Percentiles rank a stretch among this genome's conserved stretches.
phyloP scores from a whole-genome alignment of 139 green algal genomes.

The Chlamydomonas incerta region DNA sequence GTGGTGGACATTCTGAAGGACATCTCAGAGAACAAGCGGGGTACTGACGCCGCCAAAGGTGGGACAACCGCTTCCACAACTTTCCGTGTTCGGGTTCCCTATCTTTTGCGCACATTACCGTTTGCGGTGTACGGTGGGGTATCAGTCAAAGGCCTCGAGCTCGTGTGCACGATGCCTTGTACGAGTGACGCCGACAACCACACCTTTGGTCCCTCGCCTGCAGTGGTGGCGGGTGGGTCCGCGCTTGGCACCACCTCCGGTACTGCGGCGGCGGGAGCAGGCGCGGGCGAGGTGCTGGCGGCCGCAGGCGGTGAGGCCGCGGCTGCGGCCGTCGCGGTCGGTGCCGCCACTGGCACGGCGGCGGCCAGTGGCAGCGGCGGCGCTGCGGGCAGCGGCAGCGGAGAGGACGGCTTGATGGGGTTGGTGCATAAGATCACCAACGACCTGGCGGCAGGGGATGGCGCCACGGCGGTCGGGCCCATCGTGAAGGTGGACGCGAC shows the following conservation, averaged over 20 bases:
- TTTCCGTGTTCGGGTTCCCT: too few relatives aligned
- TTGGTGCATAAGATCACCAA: conserved; percentile 19
- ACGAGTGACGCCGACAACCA: too few relatives aligned
- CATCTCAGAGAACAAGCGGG: background rate
- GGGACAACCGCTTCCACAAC: too few relatives aligned
- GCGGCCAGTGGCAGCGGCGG: background rate
- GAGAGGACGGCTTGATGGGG: background rate
- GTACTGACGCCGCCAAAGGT: background rate
- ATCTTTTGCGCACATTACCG: too few relatives aligned
- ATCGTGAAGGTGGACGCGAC: conserved; percentile 33
- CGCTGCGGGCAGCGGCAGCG: too few relatives aligned
- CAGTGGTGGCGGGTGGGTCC: too few relatives aligned
- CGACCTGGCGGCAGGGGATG: background rate
- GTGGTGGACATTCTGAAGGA: conserved; percentile 47
- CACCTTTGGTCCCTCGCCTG: too few relatives aligned
- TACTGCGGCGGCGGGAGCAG: background rate
- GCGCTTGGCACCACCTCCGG: too few relatives aligned
- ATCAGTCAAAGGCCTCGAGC: too few relatives aligned
- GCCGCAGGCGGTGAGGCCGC: conserved; percentile 4
- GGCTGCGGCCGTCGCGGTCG: background rate
- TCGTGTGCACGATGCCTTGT: too few relatives aligned
- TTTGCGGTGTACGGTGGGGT: too few relatives aligned
- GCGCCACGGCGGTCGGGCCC: background rate
- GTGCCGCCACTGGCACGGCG: background rate
- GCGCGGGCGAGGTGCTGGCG: background rate